Evolutionary conservation across 305 asterid genomes (phyloP).

Genomic region (Galium porrigens): DNA sequence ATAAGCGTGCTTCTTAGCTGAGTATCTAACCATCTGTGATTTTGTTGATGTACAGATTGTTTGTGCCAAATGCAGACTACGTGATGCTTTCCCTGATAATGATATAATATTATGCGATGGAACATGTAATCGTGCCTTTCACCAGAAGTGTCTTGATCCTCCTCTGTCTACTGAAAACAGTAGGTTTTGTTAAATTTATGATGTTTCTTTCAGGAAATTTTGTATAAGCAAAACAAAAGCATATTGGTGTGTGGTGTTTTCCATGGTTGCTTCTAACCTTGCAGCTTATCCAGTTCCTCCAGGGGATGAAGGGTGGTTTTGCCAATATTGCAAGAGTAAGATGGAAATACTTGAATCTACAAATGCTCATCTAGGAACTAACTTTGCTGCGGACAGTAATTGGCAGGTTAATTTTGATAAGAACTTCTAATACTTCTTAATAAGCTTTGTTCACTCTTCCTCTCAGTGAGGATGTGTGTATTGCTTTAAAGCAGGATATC

Average conservation of each 20-base stretch:
- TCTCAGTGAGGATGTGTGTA: constrained; percentile 14
- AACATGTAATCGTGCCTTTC: constrained; percentile 84
- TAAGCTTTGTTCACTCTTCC: constrained; percentile 6
- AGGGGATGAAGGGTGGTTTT: constrained; percentile 90
- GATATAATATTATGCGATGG: constrained; percentile 90
- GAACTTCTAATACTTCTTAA: constrained; percentile 14
- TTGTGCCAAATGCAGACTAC: constrained; percentile 74
- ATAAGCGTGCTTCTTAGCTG: neutral
- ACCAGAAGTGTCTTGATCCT: constrained; percentile 85
- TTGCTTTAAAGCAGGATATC: constrained; percentile 45
- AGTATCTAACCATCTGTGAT: constrained; percentile 8
- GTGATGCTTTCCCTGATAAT: constrained; percentile 73
- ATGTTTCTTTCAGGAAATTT: neutral
- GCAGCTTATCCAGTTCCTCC: constrained; percentile 61
- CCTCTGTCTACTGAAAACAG: constrained; percentile 71
- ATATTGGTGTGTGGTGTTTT: neutral
- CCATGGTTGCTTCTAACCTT: constrained; percentile 15
- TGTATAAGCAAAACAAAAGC: neutral
- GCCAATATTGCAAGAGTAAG: constrained; percentile 78
- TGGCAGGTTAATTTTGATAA: constrained; percentile 53
- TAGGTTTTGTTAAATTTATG: constrained; percentile 25
- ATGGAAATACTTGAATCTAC: constrained; percentile 80
- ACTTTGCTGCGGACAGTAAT: constrained; percentile 54
- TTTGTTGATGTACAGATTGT: constrained; percentile 45
- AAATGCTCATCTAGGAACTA: constrained; percentile 89